Conservation (phyloP, 345 rosid genomes). For the Dovyalis caffra region DNA sequence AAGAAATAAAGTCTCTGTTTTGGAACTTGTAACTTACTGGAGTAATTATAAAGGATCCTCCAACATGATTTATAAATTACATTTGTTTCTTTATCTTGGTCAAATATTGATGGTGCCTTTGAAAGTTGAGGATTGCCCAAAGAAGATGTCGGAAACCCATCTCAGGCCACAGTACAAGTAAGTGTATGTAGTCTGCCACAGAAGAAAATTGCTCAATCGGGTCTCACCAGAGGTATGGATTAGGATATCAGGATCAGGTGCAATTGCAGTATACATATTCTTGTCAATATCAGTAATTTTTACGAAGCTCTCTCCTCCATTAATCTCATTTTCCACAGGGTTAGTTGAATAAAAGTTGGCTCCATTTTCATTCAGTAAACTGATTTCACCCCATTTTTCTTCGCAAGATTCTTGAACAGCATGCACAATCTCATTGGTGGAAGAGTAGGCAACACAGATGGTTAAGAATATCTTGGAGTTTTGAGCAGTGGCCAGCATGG, state of each 20-base stretch:
- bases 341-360: no score
- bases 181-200: background rate
- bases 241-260: background rate
- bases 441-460: background rate
- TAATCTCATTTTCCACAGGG: background rate
- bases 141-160: background rate
- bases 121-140: slow-evolving; percentile 1
- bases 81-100: background rate
- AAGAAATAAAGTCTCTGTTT: no score
- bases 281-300: background rate
- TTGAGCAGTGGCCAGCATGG: background rate
- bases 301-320: background rate
- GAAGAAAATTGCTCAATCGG: background rate
- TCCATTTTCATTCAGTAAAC: background rate
- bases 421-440: background rate
- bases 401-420: background rate
- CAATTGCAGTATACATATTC: background rate
- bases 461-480: background rate
- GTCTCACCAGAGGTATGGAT: background rate
- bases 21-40: no score
- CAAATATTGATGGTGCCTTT: background rate
- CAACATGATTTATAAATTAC: background rate
- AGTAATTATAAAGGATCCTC: no score
- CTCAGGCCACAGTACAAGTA: background rate
- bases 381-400: background rate